Evolutionary conservation across 2,329 filamentous ascomycete genomes (phyloP), one percentile per base, ranked within the genome.

Genomic region (Xylaria sp.): DNA sequence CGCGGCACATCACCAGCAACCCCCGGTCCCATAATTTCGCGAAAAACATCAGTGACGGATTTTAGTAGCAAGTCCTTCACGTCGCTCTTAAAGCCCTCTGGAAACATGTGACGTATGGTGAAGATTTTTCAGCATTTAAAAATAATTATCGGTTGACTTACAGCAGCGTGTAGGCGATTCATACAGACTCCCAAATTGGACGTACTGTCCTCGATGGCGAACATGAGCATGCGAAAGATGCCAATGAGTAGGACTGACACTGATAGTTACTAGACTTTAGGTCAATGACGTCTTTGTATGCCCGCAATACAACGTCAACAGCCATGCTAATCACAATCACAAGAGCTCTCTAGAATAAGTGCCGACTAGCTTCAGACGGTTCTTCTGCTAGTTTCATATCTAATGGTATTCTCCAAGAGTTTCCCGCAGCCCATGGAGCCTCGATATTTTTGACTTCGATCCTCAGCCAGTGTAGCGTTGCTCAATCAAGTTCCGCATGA

Each of bases 311-410:
- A 86, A 86, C 77, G 81, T 88, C 75, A 96, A 97, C 88, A 93
- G 93, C 73, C 83, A 84, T 74, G 81, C 86, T 63, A 85, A 85
- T 74, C 94, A 98, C 83, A 87, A 86, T 78, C 89, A 93, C 79
- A 97, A 97, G 83, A 90, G 90, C 72, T 97, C 95, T 23, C 97
- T 77, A 97, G 94, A 77, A 97, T 97, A 85, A 94, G 89, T 80
- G 90, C 93, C 75, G 92, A 92, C 78, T 93, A 92, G 74, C 88
- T 23, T 23, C 1, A 74, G 97, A 96, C 85, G 93, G 93, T 75
- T 92, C 89, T 65, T 87, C 89, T 48, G 85, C 62, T 82, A 80
- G 86, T 79, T 83, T 61, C 33, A 90, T 87, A 83, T 83, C 86
- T 73, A 86, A 85, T 11, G 6, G n/a, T 74, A 92, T 96, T 79